phyloP scores from a whole-genome alignment of 495 filamentous ascomycete species.

The Aspergillus kassunensis region DNA sequence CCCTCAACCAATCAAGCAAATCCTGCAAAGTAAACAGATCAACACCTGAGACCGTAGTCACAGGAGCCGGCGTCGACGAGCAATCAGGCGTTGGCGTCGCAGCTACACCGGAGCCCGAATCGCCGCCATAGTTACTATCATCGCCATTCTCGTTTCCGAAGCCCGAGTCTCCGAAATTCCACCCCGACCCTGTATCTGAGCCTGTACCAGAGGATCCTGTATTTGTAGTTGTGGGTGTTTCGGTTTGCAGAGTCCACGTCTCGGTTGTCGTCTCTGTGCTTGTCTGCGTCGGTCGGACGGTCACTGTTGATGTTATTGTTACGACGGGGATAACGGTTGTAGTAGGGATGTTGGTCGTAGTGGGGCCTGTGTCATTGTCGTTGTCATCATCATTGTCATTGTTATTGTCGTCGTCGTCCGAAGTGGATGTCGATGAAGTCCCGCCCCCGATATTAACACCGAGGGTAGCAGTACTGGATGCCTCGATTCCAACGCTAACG shows the following conservation, averaged over 20 bases:
- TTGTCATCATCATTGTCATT: not conserved
- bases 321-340: not conserved
- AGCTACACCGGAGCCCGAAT: not conserved
- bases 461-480: too few relatives aligned
- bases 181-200: not conserved
- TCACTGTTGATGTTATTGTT: not conserved
- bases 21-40: slow-evolving; percentile 1
- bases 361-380: not conserved
- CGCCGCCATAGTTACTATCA: not conserved
- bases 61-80: not conserved
- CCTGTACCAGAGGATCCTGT: not conserved
- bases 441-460: not conserved
- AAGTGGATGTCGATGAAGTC: not conserved
- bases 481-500: not conserved
- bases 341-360: not conserved
- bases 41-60: not conserved
- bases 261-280: too few relatives aligned
- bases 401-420: not conserved
- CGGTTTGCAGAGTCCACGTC: too few relatives aligned
- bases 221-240: not conserved
- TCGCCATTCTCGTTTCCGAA: not conserved
- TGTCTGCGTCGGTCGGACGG: not conserved
- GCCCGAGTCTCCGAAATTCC: not conserved
- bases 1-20: slow-evolving; percentile 3
- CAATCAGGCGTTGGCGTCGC: not conserved